Evolutionary conservation across 768 basidiomycete species (phyloP).

Genomic region (Tricholoma hemisulphureum): DNA sequence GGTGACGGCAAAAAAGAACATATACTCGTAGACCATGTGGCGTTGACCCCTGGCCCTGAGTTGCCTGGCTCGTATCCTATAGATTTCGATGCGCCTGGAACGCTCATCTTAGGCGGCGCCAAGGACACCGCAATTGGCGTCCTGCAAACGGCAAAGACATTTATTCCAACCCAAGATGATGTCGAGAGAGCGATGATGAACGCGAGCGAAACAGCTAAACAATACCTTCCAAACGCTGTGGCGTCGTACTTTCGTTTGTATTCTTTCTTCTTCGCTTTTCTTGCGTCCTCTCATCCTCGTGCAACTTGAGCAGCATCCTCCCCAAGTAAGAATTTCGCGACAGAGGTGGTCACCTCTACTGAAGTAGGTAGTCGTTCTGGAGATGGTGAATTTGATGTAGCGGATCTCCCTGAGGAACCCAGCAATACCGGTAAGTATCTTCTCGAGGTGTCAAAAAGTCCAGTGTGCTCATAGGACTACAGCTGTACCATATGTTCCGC

Average conservation of each 20-base stretch:
- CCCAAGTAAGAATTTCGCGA: background rate
- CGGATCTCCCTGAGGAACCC: background rate
- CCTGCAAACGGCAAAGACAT: slow-evolving; percentile 17
- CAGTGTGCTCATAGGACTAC: background rate
- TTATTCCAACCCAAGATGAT: slow-evolving; percentile 20
- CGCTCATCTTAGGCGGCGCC: background rate
- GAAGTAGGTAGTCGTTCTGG: background rate
- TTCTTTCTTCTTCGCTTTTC: background rate
- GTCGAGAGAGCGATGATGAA: slow-evolving; percentile 19
- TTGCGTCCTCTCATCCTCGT: background rate
- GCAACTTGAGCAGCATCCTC: background rate
- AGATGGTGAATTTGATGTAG: background rate
- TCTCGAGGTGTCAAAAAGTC: background rate
- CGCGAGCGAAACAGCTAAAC: slow-evolving; percentile 19
- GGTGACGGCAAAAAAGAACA: background rate
- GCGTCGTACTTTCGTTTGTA: slow-evolving; percentile 16
- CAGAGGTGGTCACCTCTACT: background rate
- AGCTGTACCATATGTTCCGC: background rate
- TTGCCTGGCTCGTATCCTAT: slow-evolving; percentile 19
- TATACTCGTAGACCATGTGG: background rate
- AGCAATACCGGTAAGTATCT: background rate
- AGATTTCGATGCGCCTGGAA: background rate
- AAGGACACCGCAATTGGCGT: slow-evolving; percentile 4
- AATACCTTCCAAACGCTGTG: slow-evolving; percentile 17
- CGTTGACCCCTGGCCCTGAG: slow-evolving; percentile 11